Base-by-base conservation (phyloP, 2,329 filamentous ascomycete species). In the Talaromyces sp. region DNA sequence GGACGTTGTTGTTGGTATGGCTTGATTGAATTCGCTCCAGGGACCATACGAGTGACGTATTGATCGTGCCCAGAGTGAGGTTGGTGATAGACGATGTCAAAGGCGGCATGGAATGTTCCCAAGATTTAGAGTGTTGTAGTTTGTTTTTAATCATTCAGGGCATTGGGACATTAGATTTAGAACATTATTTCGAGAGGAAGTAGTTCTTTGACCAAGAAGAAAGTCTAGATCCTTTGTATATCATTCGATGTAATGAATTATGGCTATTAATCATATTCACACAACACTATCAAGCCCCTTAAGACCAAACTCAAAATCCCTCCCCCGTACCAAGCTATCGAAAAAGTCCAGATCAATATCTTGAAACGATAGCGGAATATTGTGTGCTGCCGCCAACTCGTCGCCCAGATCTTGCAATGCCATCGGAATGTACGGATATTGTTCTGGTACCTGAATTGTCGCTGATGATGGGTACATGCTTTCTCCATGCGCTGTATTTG, bases 291-390 rank as follows among this genome's bases (percentile, higher is more conserved):
- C 56, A 9, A 35, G 37, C n/a, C 8, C 50, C 16, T 43, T 37
- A 22, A 33, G 22, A 45, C 56, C 56, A 24, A 59, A 33, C 11
- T 62, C 50, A 54, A 37, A 37, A 13, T 62, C 50, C n/a, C 24
- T 50, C 13, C 47, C 47, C 16, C 45, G 24, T 33, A 62, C 45
- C 43, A 62, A 41, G 35, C 60, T 62, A 62, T 62, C 60, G 24
- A 62, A 62, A 52, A 62, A 62, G 47, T 47, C 60, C 60, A 62
- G 27, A 19, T 62, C 60, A 37, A 62, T 27, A n/a, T 54, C 60
- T 6, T 37, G 60, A 27, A 62, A 62, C 9, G 60, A 62, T 7
- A 54, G 14, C 22, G 45, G 49, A 39, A 39, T 35, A 41, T n/a
- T 39, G 10, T 54, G 33, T 14, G 45, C 16, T 16, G 45, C 37